Percentiles rank a stretch among this genome's conserved stretches.
Conservation (phyloP, 2,329 filamentous ascomycete genomes). For the Uncinocarpus reesii region DNA sequence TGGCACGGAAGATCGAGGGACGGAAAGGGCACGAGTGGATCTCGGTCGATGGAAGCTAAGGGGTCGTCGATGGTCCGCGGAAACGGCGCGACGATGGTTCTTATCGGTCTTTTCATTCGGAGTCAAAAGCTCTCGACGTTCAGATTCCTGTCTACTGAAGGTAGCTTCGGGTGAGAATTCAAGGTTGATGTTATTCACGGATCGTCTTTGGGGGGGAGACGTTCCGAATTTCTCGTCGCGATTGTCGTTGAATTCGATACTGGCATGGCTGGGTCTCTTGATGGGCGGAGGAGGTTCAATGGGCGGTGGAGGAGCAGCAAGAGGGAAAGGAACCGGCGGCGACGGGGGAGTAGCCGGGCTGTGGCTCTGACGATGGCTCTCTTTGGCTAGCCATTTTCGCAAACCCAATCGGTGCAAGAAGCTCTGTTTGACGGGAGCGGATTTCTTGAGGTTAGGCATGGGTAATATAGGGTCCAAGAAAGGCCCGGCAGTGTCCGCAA, state of each 20-base stretch:
- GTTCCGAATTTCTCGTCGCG: conserved; percentile 10
- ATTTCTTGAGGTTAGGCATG: conserved; percentile 28
- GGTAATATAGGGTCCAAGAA: conserved; percentile 28
- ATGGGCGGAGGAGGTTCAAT: conserved; percentile 4
- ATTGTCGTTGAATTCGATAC: conserved; percentile 12
- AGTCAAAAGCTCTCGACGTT: conserved; percentile 62
- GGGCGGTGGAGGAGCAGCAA: conserved; percentile 3
- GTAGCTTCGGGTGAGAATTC: conserved; percentile 13
- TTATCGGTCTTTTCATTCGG: conserved; percentile 44
- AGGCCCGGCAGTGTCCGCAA: conserved; percentile 32
- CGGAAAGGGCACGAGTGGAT: conserved; percentile 33
- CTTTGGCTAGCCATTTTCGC: conserved; percentile 35
- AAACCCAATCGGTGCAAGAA: conserved; percentile 39
- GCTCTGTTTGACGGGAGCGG: conserved; percentile 31
- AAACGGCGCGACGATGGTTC: conserved; percentile 57
- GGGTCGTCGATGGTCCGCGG: conserved; percentile 40
- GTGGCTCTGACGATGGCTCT: conserved; percentile 23
- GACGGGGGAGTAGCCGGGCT: conserved; percentile 17
- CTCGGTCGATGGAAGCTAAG: conserved; percentile 37
- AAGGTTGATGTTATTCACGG: conserved; percentile 2
- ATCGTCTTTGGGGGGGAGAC: conserved; percentile 3
- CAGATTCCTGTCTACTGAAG: conserved; percentile 44
- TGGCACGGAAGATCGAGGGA: conserved; percentile 33
- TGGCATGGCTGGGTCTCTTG: neutral
- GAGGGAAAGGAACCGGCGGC: neutral